Percentiles rank a stretch among this genome's conserved stretches.
These are phyloP conservation scores for Populus simonii DNA, from an alignment of 345 rosid genomes.

Conservation along the genomic window DNA sequence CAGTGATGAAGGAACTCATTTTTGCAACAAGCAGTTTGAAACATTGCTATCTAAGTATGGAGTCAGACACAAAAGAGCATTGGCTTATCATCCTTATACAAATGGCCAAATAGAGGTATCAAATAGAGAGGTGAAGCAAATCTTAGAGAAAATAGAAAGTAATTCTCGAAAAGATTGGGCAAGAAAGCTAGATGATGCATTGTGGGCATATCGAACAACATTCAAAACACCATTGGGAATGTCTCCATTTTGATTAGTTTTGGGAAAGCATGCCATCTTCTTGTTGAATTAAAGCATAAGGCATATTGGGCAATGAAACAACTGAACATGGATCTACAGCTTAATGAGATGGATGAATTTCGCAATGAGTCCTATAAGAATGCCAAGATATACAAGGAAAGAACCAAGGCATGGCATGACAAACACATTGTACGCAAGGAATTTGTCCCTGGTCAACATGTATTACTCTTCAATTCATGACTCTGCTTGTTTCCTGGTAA, in stretches of 20 bases:
- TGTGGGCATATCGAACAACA: too few species aligned
- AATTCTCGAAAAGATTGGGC: too few species aligned
- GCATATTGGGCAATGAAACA: neutral
- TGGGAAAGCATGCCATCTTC: neutral
- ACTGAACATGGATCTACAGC: neutral
- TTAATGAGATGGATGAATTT: neutral
- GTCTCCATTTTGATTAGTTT: too few species aligned
- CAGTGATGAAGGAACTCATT: neutral
- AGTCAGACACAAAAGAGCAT: neutral
- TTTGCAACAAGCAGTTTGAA: neutral
- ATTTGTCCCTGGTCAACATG: neutral
- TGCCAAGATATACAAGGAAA: slow-evolving; percentile 8
- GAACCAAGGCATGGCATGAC: neutral
- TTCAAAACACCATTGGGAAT: too few species aligned
- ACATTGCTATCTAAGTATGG: neutral
- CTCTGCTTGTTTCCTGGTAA: neutral
- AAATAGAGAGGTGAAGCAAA: neutral
- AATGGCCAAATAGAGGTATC: neutral
- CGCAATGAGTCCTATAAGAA: neutral
- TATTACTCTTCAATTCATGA: neutral
- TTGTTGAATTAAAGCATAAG: neutral
- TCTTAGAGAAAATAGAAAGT: neutral
- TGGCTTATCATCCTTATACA: neutral
- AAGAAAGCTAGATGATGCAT: too few species aligned
- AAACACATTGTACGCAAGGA: neutral